phyloP scores from a whole-genome alignment of 1,284 basidiomycete species.

The Tylopilus sp. region DNA sequence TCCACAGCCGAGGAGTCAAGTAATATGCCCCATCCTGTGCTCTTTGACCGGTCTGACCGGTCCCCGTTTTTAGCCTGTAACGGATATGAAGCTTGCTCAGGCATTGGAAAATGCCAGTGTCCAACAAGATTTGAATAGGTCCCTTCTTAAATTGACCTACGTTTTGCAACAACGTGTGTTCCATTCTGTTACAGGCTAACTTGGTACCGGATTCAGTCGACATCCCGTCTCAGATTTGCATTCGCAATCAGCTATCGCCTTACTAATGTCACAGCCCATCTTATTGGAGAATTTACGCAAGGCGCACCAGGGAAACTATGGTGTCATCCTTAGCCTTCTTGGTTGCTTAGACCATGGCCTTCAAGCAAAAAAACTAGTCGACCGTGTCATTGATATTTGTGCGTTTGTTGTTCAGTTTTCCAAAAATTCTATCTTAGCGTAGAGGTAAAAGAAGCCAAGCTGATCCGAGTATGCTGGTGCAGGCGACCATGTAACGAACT shows the following conservation, averaged over 20 bases:
- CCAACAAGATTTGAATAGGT: slow-evolving; percentile 82
- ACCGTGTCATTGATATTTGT: slow-evolving; percentile 88
- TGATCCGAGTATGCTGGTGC: slow-evolving; percentile 15
- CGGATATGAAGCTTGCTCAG: slow-evolving; percentile 54
- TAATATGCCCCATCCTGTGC: slow-evolving; percentile 8
- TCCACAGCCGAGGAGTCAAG: slow-evolving; percentile 33
- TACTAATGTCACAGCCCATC: slow-evolving; percentile 75
- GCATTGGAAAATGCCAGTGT: slow-evolving; percentile 75
- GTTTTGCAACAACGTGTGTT: slow-evolving; percentile 74
- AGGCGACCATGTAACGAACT: slow-evolving; percentile 85
- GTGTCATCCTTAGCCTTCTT: slow-evolving; percentile 83
- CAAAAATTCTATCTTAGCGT: background rate
- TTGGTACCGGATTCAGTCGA: slow-evolving; percentile 3
- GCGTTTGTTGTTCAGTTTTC: slow-evolving; percentile 34
- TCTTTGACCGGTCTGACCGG: background rate
- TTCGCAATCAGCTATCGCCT: slow-evolving; percentile 75
- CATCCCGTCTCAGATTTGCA: slow-evolving; percentile 46
- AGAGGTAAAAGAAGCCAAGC: background rate
- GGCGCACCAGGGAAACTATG: slow-evolving; percentile 87
- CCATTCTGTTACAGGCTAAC: background rate
- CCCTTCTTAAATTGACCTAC: slow-evolving; percentile 80
- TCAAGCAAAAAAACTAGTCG: slow-evolving; percentile 80
- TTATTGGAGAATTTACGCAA: slow-evolving; percentile 83
- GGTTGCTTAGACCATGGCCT: slow-evolving; percentile 85
- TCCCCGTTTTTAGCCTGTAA: slow-evolving; percentile 36